Base-by-base conservation (phyloP, 73 alveolate species). In the Tetrahymena malaccensis region DNA sequence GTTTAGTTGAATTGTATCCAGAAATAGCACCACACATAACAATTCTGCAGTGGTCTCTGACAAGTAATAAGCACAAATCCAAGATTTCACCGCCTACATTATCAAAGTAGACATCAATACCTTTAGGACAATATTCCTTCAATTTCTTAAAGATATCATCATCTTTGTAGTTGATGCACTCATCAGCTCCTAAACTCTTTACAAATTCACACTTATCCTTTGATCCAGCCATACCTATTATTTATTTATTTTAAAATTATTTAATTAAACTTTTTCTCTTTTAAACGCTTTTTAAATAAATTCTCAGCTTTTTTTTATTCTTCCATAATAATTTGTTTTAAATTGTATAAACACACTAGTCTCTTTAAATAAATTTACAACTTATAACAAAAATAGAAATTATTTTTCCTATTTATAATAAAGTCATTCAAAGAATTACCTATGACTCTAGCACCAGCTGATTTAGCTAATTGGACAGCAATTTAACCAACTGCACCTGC, bases 401-500 rank as follows among this genome's bases (percentile, higher is more conserved):
- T 40, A 0, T 40, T 40, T 7, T 40, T 40, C 44, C 44, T 40
- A 40, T 40, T 15, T 6, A 40, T 8, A 40, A 40, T n/a, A 40
- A 40, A 40, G 15, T 40, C 11, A 40, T 7, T 40, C 16, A 40
- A 7, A 10, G 9, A 40, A 70, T 70, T 70, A 70, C 89, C 89
- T 19, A 94, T 89, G 34, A 94, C 98, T 93, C 96, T 96, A 55
- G 93, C 83, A 40, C 98, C 98, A 4, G 55, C 57, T 31, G 95
- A 93, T 96, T 97, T 97, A 5, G 98, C 99, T 43, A 97, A 85
- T 97, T 97, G 97, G 50, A 94, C 97, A 4, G 98, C 99, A 8
- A 97, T 95, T 85, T 95, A 93, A 43, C 99, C 99, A 93, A 96
- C 98, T 4, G 98, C 99, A 7, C 99, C 99, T 38, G 99, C 98